Base-by-base conservation (phyloP, 2,329 filamentous ascomycete species). In the Aspergillus sp. region DNA sequence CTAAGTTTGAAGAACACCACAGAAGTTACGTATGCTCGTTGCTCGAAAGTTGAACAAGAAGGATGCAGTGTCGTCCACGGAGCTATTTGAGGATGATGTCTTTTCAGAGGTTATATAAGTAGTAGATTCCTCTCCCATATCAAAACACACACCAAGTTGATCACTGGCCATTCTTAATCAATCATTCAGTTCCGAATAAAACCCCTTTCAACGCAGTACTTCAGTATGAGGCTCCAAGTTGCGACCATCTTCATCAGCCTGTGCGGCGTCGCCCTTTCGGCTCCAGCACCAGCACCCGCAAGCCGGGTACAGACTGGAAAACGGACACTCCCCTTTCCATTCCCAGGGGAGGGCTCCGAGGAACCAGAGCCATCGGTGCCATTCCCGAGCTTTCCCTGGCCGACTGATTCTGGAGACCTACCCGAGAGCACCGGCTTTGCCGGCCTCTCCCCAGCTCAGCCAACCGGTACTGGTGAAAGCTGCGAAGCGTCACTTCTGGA, bases 151-250 rank as follows among this genome's bases (percentile, higher is more conserved):
- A 27, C 25, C 25, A 27, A 27, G 25, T 8, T 31, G 27, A 31
- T 11, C 27, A 31, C 27, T 31, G 27, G 3, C 27, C 27, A 9
- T 31, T 31, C 27, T 4, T 31, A 4, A 31, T 31, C 27, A 31
- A 14, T 37, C 2, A 14, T 37, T 31, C 27, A 31, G 27, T 4
- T 11, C 27, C 27, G 27, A 33, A 19, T 19, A n/a, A 15, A 15
- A 9, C 48, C 17, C 44, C 6, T 5, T 8, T 37, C 40, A 19
- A 25, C 7, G 44, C 40, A 17, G 21, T 19, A 47, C 27, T 12
- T 40, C 49, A 56, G 15, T 4, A 63, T 63, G 61, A 62, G 35
- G 31, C 23, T 54, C 35, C 57, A 58, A 52, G 41, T 41, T 12
- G 50, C 52, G 12, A 47, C 55, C n/a, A 27, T 63, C 33, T 33